Conservation (phyloP, 306 rosid genomes). For the Prunus mira region DNA sequence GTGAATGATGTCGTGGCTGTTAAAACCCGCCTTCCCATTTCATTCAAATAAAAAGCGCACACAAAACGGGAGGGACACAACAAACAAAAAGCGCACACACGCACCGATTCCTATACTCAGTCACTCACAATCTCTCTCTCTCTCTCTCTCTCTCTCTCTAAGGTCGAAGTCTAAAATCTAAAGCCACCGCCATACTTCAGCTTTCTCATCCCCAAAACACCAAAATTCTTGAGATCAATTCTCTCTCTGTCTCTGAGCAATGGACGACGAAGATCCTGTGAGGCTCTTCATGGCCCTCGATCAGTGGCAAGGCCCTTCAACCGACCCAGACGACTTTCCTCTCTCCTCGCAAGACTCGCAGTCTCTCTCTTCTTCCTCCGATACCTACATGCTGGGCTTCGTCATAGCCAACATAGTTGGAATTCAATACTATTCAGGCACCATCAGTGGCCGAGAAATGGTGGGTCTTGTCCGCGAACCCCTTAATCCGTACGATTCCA, state of each 20-base stretch:
- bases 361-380: slow-evolving; percentile 21
- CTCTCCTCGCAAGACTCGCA: slow-evolving; percentile 12
- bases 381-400: slow-evolving; percentile 54
- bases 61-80: no score
- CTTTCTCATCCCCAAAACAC: background rate
- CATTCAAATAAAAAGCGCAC: no score
- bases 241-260: background rate
- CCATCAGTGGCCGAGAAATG: slow-evolving; percentile 58
- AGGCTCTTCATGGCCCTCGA: slow-evolving; percentile 2
- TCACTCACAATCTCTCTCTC: no score
- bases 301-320: slow-evolving; percentile 14
- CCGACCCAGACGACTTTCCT: slow-evolving; percentile 7
- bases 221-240: no score
- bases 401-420: slow-evolving; percentile 65
- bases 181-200: no score
- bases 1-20: no score
- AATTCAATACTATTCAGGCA: slow-evolving; percentile 43
- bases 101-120: no score
- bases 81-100: no score
- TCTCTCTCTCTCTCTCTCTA: no score
- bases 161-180: no score
- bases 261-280: slow-evolving; percentile 27
- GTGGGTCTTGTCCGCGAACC: slow-evolving; percentile 76
- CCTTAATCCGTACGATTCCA: slow-evolving; percentile 45
- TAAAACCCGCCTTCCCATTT: no score